Percentiles rank a stretch among this genome's conserved stretches.
phyloP scores from a whole-genome alignment of 352 stramenopile genomes.

The Phytophthora sp. region DNA sequence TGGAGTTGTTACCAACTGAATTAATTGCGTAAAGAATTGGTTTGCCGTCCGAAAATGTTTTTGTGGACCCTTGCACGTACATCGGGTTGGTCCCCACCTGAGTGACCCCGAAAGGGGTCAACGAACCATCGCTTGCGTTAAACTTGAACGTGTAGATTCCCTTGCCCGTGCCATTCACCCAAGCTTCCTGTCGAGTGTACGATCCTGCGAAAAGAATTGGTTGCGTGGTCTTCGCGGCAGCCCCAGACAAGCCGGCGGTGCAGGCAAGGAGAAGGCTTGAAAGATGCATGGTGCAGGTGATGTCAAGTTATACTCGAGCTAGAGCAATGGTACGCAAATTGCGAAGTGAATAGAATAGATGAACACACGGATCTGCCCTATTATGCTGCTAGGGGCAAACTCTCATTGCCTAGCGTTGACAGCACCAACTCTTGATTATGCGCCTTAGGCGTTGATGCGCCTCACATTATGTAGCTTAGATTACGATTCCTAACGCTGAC shows the following conservation, averaged over 20 bases:
- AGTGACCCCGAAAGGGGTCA: slow-evolving; percentile 44
- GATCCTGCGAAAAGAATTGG: slow-evolving; percentile 57
- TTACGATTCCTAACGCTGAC: too few relatives aligned
- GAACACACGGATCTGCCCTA: too few relatives aligned
- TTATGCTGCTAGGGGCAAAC: too few relatives aligned
- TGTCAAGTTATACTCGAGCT: too few relatives aligned
- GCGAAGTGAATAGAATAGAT: too few relatives aligned
- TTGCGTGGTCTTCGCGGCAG: slow-evolving; percentile 10
- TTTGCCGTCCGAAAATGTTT: slow-evolving; percentile 27
- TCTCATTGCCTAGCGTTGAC: too few relatives aligned
- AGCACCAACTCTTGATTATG: too few relatives aligned
- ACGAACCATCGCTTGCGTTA: slow-evolving; percentile 42
- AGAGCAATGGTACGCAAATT: too few relatives aligned
- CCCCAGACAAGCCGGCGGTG: slow-evolving; percentile 14
- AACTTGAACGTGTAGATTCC: slow-evolving; percentile 69
- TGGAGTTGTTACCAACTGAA: slow-evolving; percentile 45
- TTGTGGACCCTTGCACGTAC: slow-evolving; percentile 52
- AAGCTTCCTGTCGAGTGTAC: slow-evolving; percentile 78
- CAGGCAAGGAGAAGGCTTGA: slow-evolving; percentile 24
- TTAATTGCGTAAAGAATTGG: slow-evolving; percentile 65
- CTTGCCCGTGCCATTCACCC: slow-evolving; percentile 69
- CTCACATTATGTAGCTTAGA: too few relatives aligned
- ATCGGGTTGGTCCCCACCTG: slow-evolving; percentile 74
- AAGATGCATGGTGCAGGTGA: slow-evolving; percentile 35
- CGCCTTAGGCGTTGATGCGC: too few relatives aligned